Conservation (phyloP, 2,329 filamentous ascomycete genomes). For the Aspergillaceae sp. region DNA sequence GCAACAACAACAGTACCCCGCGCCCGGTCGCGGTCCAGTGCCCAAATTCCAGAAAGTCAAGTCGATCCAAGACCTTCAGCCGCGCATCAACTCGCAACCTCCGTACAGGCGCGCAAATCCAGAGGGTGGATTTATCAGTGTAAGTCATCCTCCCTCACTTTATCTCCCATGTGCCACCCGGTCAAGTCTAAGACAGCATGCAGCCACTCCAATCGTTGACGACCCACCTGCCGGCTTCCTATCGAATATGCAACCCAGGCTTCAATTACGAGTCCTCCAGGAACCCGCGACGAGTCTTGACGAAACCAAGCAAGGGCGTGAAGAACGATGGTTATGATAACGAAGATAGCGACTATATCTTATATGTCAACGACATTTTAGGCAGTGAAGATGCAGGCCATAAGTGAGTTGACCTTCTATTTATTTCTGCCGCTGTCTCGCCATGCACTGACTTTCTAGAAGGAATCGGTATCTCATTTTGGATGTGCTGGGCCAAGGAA, state of each 20-base stretch:
- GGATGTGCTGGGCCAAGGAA: constrained; percentile 93
- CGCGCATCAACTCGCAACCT: constrained; percentile 78
- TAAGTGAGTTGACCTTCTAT: constrained; percentile 54
- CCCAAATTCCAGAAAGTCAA: constrained; percentile 80
- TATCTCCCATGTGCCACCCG: background rate
- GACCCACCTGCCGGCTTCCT: constrained; percentile 84
- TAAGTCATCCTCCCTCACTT: constrained; percentile 41
- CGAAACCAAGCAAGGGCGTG: constrained; percentile 94
- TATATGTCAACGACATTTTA: constrained; percentile 97
- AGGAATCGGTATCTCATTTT: constrained; percentile 94
- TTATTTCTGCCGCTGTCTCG: background rate
- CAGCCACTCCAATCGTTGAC: constrained; percentile 94
- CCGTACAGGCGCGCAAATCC: constrained; percentile 88
- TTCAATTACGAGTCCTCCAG: constrained; percentile 99
- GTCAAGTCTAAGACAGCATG: constrained; percentile 10
- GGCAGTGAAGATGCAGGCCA: constrained; percentile 96
- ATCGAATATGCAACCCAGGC: constrained; percentile 93
- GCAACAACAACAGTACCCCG: constrained; percentile 11
- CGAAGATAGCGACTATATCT: constrained; percentile 97
- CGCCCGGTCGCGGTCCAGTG: constrained; percentile 55
- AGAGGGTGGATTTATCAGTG: constrained; percentile 95
- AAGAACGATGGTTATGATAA: constrained; percentile 99
- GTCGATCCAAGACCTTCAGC: constrained; percentile 63
- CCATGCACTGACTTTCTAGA: constrained; percentile 6
- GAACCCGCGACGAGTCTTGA: constrained; percentile 89